Evolutionary conservation across 345 rosid genomes (phyloP).

Genomic region (Syzygium grande): DNA sequence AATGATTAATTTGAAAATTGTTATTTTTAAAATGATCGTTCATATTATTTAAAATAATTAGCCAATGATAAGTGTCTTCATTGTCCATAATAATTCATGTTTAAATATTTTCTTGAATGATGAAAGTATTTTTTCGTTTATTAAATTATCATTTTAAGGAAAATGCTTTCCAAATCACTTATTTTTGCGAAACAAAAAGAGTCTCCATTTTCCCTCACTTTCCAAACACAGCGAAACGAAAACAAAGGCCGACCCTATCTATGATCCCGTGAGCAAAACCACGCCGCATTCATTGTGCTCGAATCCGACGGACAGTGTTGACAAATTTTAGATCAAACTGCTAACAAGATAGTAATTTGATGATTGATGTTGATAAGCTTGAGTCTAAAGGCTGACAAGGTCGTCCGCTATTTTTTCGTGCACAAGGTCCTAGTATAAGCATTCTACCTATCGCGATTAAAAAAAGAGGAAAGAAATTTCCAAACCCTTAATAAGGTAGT

Average conservation of each 20-base stretch:
- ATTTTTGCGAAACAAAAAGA: no score
- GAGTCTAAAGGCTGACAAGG: background rate
- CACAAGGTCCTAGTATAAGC: background rate
- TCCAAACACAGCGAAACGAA: background rate
- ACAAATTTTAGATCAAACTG: background rate
- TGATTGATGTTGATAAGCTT: background rate
- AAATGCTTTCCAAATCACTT: no score
- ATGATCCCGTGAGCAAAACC: background rate
- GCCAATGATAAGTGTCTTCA: no score
- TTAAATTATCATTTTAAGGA: no score
- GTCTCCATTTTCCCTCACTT: background rate
- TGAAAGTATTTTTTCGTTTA: no score
- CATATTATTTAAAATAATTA: no score
- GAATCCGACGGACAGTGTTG: background rate
- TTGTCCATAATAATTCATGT: no score
- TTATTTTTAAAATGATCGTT: no score
- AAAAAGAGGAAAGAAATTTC: no score
- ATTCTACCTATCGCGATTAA: background rate
- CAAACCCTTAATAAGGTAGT: background rate
- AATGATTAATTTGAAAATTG: no score
- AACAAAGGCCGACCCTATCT: background rate
- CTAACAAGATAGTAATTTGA: background rate
- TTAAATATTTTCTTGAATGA: no score
- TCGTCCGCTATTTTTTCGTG: background rate
- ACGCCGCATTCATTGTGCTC: background rate